Conservation (phyloP, 768 basidiomycete genomes). For the Rhodosporidiobolus odoratus region DNA sequence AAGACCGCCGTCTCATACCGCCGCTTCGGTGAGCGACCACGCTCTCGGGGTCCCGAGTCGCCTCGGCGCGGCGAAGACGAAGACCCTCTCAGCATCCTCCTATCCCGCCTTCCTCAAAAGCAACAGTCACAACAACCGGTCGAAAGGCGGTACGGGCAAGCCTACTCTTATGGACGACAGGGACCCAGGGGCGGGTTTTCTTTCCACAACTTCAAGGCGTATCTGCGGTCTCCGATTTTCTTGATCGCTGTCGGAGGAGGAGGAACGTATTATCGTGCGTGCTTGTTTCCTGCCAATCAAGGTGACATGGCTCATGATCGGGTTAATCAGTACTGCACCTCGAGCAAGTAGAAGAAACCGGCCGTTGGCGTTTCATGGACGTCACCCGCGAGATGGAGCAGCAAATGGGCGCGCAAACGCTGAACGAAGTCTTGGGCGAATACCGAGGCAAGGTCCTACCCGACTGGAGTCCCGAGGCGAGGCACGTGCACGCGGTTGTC, state of each 20-base stretch:
- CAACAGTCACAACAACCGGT: not conserved
- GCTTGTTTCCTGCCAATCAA: too few relatives aligned
- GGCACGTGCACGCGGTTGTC: constrained; percentile 66
- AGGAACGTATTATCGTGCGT: constrained; percentile 22
- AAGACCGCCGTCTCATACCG: not conserved
- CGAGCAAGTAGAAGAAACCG: constrained; percentile 64
- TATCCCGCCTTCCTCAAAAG: not conserved
- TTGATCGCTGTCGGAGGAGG: constrained; percentile 26
- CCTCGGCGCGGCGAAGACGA: not conserved
- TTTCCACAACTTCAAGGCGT: constrained; percentile 5
- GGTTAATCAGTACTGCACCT: constrained; percentile 49
- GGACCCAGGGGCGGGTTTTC: constrained; percentile 1
- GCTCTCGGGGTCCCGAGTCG: not conserved
- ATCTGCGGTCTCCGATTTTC: constrained; percentile 23
- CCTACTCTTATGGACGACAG: not conserved
- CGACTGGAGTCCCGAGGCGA: constrained; percentile 59
- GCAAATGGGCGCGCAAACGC: constrained; percentile 49
- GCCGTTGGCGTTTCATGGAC: constrained; percentile 79
- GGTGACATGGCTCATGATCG: too few relatives aligned
- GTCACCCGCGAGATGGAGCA: constrained; percentile 59
- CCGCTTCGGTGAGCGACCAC: constrained; percentile 28
- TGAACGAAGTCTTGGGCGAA: constrained; percentile 54
- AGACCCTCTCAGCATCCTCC: not conserved
- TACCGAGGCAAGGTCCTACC: constrained; percentile 60
- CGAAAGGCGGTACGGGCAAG: not conserved